These are phyloP conservation scores for Lathyrus sativus DNA, from an alignment of 306 rosid genomes.

Conservation along the genomic window DNA sequence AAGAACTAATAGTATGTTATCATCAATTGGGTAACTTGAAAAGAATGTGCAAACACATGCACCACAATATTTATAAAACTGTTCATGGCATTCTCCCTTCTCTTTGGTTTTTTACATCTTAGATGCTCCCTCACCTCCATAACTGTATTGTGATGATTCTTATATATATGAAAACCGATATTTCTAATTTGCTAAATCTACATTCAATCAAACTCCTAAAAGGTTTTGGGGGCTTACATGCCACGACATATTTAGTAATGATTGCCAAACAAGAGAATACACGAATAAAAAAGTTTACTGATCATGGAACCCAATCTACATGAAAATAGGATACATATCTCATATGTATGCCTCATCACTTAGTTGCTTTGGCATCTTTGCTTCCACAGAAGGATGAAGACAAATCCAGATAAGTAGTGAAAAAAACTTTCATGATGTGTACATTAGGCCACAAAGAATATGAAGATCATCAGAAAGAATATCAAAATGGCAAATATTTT, in stretches of 20 bases:
- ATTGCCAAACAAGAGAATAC: conserved; percentile 32
- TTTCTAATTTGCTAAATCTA: conserved; percentile 37
- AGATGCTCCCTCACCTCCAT: conserved; percentile 7
- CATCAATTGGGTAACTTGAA: conserved; percentile 29
- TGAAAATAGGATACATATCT: conserved; percentile 32
- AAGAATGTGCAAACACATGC: conserved; percentile 8
- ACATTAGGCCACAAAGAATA: conserved; percentile 77
- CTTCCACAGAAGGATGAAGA: conserved; percentile 32
- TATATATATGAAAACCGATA: conserved; percentile 20
- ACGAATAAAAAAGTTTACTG: conserved; percentile 27
- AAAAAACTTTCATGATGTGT: conserved; percentile 35
- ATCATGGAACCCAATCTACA: conserved; percentile 28
- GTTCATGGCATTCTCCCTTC: background rate
- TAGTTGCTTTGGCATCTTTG: conserved; percentile 31
- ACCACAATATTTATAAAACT: background rate
- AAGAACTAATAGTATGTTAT: conserved; percentile 23
- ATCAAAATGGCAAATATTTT: conserved; percentile 79
- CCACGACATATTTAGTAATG: background rate
- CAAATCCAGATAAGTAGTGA: conserved; percentile 29
- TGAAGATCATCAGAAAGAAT: conserved; percentile 69
- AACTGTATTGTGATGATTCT: conserved; percentile 21
- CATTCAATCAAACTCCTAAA: conserved; percentile 22
- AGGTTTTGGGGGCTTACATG: conserved; percentile 9
- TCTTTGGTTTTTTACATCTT: background rate
- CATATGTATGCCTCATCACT: conserved; percentile 28